Base-by-base conservation (phyloP, 192 early-diverging fungal species). In the Backusella sp. region DNA sequence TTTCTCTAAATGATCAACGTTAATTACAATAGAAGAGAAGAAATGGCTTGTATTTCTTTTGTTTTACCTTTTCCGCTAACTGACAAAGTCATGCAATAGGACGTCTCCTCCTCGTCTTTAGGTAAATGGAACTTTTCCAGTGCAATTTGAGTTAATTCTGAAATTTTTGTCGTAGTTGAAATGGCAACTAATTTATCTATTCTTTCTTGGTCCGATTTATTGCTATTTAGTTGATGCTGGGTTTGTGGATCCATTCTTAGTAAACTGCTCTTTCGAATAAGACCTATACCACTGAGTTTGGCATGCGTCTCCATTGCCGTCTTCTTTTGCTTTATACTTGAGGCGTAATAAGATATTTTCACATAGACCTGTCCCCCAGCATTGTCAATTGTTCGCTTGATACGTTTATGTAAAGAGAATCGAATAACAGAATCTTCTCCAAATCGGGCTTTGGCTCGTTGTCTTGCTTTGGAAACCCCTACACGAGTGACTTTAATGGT, bases 91-190 rank as follows among this genome's bases (percentile, higher is more conserved):
- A 77, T 49, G 15, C 65, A 42, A 39, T 74, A 73, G n/a, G 49
- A 30, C 12, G 36, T 6, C 17, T 85, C 80, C 6, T 83, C 80
- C 4, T 82, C 30, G 30, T 32, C 84, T n/a, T 84, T 70, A 3
- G 73, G 44, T 14, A 90, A 82, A 52, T 81, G 82, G 53, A 90
- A 84, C n/a, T 82, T 87, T 11, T 90, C 87, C 5, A 88, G 46
- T 0, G 84, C 77, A 70, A 83, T 82, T 32, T 77, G 71, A 17
- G 85, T 82, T 19, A 86, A 78, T 35, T 87, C 85, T 4, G 83
- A 77, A 34, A 86, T 84, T 9, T 82, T 85, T 19, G 84, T 78
- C 1, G 65, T 77, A 1, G 87, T 75, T 2, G 79, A 78, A 59
- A 86, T 78, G 0, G 87, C 80, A 1, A 88, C 68, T 75, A 83